Conservation (phyloP, 768 basidiomycete species). For the Chalciporus sphaerocephalus region DNA sequence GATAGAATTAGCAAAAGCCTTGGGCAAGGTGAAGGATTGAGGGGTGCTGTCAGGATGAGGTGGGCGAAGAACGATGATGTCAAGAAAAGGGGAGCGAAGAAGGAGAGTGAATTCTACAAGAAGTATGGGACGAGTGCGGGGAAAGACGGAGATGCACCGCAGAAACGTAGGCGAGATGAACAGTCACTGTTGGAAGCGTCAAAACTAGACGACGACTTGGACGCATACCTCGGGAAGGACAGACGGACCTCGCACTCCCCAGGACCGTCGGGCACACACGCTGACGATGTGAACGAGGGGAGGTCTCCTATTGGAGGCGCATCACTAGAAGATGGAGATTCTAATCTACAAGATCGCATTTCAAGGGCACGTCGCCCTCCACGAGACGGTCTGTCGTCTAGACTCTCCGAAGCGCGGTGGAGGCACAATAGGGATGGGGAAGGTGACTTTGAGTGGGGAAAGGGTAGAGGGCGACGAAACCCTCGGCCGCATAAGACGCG, state of each 20-base stretch:
- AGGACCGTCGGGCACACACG: conserved; percentile 64
- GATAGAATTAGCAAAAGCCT: conserved; percentile 70
- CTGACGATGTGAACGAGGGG: conserved; percentile 55
- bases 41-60: conserved; percentile 64
- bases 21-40: conserved; percentile 64
- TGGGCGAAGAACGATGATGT: conserved; percentile 72
- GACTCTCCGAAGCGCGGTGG: conserved; percentile 17
- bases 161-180: conserved; percentile 37
- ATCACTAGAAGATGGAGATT: conserved; percentile 40
- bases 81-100: conserved; percentile 72
- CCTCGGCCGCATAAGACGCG: conserved; percentile 53
- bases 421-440: conserved; percentile 21
- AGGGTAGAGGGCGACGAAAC: conserved; percentile 36
- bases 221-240: conserved; percentile 58
- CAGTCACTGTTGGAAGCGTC: conserved; percentile 34
- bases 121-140: conserved; percentile 66
- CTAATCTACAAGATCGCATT: conserved; percentile 43
- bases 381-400: conserved; percentile 20
- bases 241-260: conserved; percentile 33
- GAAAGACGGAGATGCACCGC: conserved; percentile 45
- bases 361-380: conserved; percentile 38
- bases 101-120: conserved; percentile 73
- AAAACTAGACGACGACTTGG: conserved; percentile 62
- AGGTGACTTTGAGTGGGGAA: conserved; percentile 25
- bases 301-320: conserved; percentile 57